Evolutionary conservation across 352 stramenopile species (phyloP).

Genomic region (Pythium plurisporium): DNA sequence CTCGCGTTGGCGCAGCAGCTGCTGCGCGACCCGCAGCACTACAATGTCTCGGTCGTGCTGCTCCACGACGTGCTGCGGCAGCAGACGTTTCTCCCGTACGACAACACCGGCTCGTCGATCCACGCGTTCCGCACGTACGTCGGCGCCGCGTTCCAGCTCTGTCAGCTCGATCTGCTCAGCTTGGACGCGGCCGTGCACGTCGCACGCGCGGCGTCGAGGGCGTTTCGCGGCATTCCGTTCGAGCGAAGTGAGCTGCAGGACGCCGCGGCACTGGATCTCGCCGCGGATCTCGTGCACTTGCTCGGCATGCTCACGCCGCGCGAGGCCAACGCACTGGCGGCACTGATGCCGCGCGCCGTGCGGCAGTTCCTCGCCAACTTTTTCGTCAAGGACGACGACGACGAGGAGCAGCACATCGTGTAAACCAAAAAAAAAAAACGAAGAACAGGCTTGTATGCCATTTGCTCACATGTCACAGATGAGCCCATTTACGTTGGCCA

Average conservation of each 20-base stretch:
- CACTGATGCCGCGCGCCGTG: slow-evolving; percentile 7
- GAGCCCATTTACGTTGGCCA: background rate
- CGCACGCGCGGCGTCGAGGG: slow-evolving; percentile 43
- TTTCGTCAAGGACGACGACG: background rate
- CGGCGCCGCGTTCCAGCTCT: slow-evolving; percentile 54
- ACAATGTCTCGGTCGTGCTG: slow-evolving; percentile 53
- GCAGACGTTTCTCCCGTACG: slow-evolving; percentile 33
- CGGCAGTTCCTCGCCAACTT: slow-evolving; percentile 1
- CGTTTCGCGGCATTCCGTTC: slow-evolving; percentile 58
- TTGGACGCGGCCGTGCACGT: slow-evolving; percentile 52
- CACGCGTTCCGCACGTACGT: slow-evolving; percentile 72
- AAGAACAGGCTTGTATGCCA: background rate
- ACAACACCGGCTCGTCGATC: slow-evolving; percentile 13
- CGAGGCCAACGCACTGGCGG: slow-evolving; percentile 9
- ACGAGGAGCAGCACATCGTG: slow-evolving; percentile 9
- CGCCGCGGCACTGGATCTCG: slow-evolving; percentile 54
- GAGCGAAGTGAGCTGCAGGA: slow-evolving; percentile 43
- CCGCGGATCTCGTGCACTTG: slow-evolving; percentile 36
- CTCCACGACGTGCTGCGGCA: slow-evolving; percentile 84
- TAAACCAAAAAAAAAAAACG: too few species aligned
- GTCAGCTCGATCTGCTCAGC: slow-evolving; percentile 39
- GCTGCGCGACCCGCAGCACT: slow-evolving; percentile 42
- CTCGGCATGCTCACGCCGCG: slow-evolving; percentile 1
- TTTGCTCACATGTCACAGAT: slow-evolving; percentile 2
- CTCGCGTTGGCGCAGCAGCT: slow-evolving; percentile 75